Conservation (phyloP, 805 yeast genomes). For the Myxozyma sirexii region DNA sequence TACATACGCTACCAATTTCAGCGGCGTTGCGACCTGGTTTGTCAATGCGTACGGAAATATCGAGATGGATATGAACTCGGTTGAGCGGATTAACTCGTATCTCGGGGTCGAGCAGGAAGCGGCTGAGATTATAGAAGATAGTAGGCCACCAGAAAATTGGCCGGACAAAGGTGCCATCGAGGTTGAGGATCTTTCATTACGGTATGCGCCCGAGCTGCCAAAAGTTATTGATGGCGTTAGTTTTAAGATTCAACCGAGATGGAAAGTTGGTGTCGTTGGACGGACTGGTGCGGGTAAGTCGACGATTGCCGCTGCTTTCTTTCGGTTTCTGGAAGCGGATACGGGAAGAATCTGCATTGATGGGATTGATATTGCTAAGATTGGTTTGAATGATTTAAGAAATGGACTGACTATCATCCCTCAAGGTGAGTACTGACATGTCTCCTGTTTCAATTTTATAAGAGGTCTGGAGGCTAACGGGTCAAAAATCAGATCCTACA, state of each 20-base stretch:
- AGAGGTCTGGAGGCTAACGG: conserved; percentile 58
- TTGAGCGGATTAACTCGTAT: conserved; percentile 89
- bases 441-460: conserved; percentile 50
- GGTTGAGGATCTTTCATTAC: conserved; percentile 72
- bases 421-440: conserved; percentile 52
- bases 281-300: conserved; percentile 99
- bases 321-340: conserved; percentile 60
- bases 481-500: conserved; percentile 74
- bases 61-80: conserved; percentile 96
- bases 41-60: conserved; percentile 85
- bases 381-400: conserved; percentile 67
- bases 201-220: conserved; percentile 87
- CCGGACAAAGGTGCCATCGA: conserved; percentile 82
- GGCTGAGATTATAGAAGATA: conserved; percentile 59
- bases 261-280: conserved; percentile 93
- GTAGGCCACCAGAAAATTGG: conserved; percentile 74
- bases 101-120: conserved; percentile 83
- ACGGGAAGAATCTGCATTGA: conserved; percentile 63
- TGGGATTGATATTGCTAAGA: conserved; percentile 60
- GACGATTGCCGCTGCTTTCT: conserved; percentile 90
- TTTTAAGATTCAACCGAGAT: conserved; percentile 73
- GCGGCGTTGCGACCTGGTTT: conserved; percentile 87
- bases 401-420: conserved; percentile 71
- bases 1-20: conserved; percentile 86
- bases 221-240: conserved; percentile 83